Base-by-base conservation (phyloP, 306 rosid species). In the Quillaja saponaria region DNA sequence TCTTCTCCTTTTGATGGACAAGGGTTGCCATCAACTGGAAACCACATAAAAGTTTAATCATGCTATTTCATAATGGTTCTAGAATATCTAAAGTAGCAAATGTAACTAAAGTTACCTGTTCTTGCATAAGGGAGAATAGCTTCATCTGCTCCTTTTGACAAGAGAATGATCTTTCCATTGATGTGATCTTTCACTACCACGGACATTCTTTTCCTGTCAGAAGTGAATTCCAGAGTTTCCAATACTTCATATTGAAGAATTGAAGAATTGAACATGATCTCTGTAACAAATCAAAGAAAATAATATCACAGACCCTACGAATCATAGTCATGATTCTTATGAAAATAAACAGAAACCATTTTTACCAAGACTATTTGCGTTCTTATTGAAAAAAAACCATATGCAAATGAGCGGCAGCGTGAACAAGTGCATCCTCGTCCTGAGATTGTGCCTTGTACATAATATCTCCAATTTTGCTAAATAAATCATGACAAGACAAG, bases 361-460 rank as follows among this genome's bases (percentile, higher is more conserved):
- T 35, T 35, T 79, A 92, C 99, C 99, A 34, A 87, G 89, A 74
- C 73, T 63, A 68, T 81, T 81, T 58, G 83, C 85, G 61, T 28
- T 87, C 80, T 77, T 92, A 66, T 78, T 89, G 81, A 71, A 75
- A 75, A n/a, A 86, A 89, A 78, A 89, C 81, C 96, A 92, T 85
- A 74, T 89, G 91, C 80, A 92, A 66, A 66, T 46, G 74, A 68
- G 94, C 85, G 62, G 99, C 96, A 76, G 99, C 97, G 7, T 68
- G 86, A 55, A 92, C 99, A 67, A 92, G 96, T 60, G 99, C 99
- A 76, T 92, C 96, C 80, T 92, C 99, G 76, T 92, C 99, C 82
- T 92, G 96, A 68, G 99, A 92, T 71, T 92, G 99, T 40, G 99
- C 96, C 81, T 89, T 92, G 80, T 84, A 92, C 77, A 87, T 19